Evolutionary conservation across 208 protist genomes (phyloP).

Genomic region (Herpetomonas tarakana): DNA sequence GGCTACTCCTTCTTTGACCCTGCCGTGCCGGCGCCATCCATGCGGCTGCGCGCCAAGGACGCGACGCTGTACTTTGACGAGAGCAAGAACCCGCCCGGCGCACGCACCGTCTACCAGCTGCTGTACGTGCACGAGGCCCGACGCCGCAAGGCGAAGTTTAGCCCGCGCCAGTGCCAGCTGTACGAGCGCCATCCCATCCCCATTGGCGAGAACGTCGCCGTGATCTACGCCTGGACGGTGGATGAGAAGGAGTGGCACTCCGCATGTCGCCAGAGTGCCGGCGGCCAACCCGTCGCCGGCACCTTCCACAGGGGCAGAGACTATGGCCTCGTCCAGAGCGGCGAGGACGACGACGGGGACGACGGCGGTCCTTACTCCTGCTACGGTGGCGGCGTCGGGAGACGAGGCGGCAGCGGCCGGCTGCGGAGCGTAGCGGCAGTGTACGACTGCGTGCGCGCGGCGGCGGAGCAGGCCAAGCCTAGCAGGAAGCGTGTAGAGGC

Average conservation of each 20-base stretch:
- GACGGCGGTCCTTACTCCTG: not conserved
- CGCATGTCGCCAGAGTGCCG: not conserved
- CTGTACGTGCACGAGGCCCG: conserved; percentile 52
- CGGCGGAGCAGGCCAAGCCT: conserved; percentile 29
- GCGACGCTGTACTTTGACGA: conserved; percentile 83
- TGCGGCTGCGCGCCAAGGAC: conserved; percentile 37
- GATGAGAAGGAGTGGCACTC: conserved; percentile 10
- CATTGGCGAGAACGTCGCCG: conserved; percentile 57
- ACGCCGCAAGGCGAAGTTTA: conserved; percentile 53
- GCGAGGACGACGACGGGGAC: conserved; percentile 1
- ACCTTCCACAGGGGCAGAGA: no score
- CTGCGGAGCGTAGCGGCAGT: conserved; percentile 61
- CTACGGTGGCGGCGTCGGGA: not conserved
- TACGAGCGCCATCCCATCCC: conserved; percentile 52
- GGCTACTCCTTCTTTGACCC: conserved; percentile 68
- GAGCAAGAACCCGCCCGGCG: conserved; percentile 42
- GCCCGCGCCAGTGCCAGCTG: conserved; percentile 20
- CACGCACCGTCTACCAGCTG: conserved; percentile 66
- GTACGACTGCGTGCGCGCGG: conserved; percentile 61
- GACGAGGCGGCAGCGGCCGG: no score
- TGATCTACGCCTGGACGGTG: conserved; percentile 78
- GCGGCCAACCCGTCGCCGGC: not conserved
- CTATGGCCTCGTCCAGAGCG: no score
- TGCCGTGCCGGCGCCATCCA: conserved; percentile 45
- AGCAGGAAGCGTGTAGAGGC: conserved; percentile 19